These are phyloP conservation scores for Deuterostichococcus epilithicus DNA, from an alignment of 139 green algal genomes.

Conservation along the genomic window DNA sequence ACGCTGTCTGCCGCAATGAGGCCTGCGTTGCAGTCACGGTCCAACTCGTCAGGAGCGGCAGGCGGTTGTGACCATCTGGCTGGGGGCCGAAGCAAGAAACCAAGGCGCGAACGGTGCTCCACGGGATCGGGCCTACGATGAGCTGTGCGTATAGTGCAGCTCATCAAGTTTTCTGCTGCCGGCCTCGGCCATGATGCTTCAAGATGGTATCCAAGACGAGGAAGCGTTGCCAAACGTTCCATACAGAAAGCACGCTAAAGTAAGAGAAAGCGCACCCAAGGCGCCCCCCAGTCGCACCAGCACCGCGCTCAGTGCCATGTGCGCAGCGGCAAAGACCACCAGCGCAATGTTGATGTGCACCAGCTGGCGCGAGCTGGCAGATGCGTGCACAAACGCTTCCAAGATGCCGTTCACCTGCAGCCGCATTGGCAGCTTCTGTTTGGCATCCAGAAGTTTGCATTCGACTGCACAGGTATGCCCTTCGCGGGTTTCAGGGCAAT, in stretches of 20 bases:
- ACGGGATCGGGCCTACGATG: neutral
- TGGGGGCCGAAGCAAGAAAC: neutral
- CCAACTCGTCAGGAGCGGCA: neutral
- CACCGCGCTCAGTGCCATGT: constrained; percentile 48
- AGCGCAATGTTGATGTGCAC: constrained; percentile 52
- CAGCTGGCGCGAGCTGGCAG: constrained; percentile 32
- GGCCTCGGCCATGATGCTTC: neutral
- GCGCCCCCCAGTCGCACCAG: constrained; percentile 35
- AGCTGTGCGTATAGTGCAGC: neutral
- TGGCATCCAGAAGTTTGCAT: neutral
- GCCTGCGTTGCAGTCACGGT: constrained; percentile 22
- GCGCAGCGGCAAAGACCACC: constrained; percentile 40
- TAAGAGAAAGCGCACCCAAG: neutral
- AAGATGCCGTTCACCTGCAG: constrained; percentile 58
- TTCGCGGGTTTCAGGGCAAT: too few species aligned
- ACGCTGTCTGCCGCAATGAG: constrained; percentile 66
- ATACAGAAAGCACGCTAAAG: neutral
- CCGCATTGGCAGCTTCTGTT: neutral
- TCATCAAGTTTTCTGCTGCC: neutral
- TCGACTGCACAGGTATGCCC: too few species aligned
- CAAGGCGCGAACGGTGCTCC: neutral
- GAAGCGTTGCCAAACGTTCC: neutral
- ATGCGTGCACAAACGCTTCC: constrained; percentile 81
- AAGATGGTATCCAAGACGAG: neutral
- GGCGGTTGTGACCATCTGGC: neutral